Conservation (phyloP, 345 rosid genomes). For the Mangifera indica region DNA sequence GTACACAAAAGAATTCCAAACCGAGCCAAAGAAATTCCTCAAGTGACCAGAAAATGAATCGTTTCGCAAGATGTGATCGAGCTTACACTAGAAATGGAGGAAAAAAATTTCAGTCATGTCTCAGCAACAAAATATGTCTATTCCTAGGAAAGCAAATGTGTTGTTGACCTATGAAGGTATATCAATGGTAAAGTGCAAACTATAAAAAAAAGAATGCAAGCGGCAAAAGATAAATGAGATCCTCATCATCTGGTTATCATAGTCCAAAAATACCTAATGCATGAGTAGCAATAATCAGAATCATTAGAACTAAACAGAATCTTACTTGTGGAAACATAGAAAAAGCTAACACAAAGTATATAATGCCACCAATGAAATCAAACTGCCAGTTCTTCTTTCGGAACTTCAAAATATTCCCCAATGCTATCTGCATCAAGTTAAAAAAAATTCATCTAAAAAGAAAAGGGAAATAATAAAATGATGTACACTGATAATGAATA, state of each 20-base stretch:
- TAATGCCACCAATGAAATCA: constrained; percentile 95
- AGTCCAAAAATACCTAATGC: constrained; percentile 13
- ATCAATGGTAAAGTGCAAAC: background rate
- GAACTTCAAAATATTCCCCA: constrained; percentile 98
- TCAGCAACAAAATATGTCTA: constrained; percentile 7
- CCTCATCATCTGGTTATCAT: background rate
- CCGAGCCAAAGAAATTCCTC: constrained; percentile 79
- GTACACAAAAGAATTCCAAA: constrained; percentile 64
- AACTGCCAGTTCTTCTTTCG: constrained; percentile 99
- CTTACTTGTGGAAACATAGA: constrained; percentile 94
- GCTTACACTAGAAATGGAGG: constrained; percentile 73
- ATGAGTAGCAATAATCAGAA: background rate
- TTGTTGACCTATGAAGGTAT: background rate
- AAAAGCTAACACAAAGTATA: constrained; percentile 84
- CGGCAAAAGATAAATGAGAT: background rate
- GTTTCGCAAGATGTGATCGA: constrained; percentile 74
- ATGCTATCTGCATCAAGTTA: constrained; percentile 69
- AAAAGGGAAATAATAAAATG: background rate
- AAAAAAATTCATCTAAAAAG: constrained; percentile 14
- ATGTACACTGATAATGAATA: no score
- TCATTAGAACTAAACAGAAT: constrained; percentile 16
- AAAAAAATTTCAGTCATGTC: constrained; percentile 22
- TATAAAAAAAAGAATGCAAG: background rate
- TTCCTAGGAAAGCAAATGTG: background rate
- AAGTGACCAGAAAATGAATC: constrained; percentile 88